Conservation (phyloP, 2,329 filamentous ascomycete genomes). For the Penicillium freii region DNA sequence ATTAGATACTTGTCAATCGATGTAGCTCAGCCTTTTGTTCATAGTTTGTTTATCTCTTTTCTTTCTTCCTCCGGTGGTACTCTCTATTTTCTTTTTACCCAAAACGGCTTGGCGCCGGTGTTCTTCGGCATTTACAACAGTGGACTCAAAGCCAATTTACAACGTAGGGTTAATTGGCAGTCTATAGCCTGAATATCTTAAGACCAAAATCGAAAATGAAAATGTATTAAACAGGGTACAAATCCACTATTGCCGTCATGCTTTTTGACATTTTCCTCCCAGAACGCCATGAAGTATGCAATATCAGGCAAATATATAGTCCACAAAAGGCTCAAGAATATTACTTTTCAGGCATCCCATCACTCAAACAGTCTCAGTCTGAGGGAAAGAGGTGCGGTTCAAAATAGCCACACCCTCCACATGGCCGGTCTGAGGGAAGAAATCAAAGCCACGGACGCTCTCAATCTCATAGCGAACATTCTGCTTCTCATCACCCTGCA, state of each 20-base stretch:
- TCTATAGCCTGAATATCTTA: conserved; percentile 2
- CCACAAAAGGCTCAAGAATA: background rate
- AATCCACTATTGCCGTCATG: conserved; percentile 1
- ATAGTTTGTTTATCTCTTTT: conserved; percentile 26
- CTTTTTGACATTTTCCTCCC: background rate
- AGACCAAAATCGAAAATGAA: background rate
- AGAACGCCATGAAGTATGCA: conserved; percentile 14
- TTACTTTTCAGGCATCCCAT: background rate
- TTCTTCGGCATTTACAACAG: conserved; percentile 12
- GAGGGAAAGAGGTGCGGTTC: conserved; percentile 37
- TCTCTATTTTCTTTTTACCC: conserved; percentile 9
- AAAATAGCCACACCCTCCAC: conserved; percentile 64
- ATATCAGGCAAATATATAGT: background rate
- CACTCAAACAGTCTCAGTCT: conserved; percentile 1
- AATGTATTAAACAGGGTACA: conserved; percentile 4
- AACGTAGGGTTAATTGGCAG: conserved; percentile 15
- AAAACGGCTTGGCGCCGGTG: conserved; percentile 18
- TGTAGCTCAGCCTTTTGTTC: conserved; percentile 30
- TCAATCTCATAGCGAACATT: conserved; percentile 73
- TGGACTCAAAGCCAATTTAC: conserved; percentile 16
- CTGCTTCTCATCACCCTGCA: conserved; percentile 58
- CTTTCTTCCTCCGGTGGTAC: conserved; percentile 12
- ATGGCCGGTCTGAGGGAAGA: conserved; percentile 84
- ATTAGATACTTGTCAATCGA: conserved; percentile 23
- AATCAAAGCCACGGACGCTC: conserved; percentile 89